Percentiles rank a stretch among this genome's conserved stretches.
phyloP scores from a whole-genome alignment of 2,329 filamentous ascomycete species.

The Aspergillus caelatus region DNA sequence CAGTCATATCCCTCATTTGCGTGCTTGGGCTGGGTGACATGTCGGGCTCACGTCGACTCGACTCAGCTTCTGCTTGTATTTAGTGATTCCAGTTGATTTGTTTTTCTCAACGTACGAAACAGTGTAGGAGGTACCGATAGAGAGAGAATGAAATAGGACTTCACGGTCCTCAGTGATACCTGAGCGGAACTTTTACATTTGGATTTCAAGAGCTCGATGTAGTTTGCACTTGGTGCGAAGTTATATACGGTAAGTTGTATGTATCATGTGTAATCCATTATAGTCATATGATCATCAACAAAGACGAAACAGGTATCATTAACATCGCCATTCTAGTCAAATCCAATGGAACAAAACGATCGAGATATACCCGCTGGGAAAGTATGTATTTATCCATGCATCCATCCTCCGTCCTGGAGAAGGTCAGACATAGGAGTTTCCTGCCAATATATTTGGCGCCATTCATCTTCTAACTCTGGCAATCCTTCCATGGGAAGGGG shows the following conservation, averaged over 20 bases:
- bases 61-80: not conserved
- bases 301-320: not conserved
- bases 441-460: slow-evolving; percentile 50
- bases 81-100: slow-evolving; percentile 1
- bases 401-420: slow-evolving; percentile 44
- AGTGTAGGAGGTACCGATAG: slow-evolving; percentile 4
- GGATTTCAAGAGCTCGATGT: not conserved
- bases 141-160: slow-evolving; percentile 6
- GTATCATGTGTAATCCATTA: not conserved
- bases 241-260: not conserved
- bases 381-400: slow-evolving; percentile 27
- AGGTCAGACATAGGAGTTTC: slow-evolving; percentile 47
- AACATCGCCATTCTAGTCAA: not conserved
- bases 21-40: not conserved
- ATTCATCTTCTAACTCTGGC: slow-evolving; percentile 47
- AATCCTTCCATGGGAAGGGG: slow-evolving; percentile 42
- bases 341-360: not conserved
- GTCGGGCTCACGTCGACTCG: not conserved
- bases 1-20: slow-evolving; percentile 1
- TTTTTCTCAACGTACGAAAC: not conserved
- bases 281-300: not conserved
- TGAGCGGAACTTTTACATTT: not conserved
- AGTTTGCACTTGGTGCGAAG: not conserved
- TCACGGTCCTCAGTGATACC: not conserved
- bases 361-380: not conserved